Evolutionary conservation across 2,329 filamentous ascomycete species (phyloP).

Genomic region (Xylariaceae sp.): DNA sequence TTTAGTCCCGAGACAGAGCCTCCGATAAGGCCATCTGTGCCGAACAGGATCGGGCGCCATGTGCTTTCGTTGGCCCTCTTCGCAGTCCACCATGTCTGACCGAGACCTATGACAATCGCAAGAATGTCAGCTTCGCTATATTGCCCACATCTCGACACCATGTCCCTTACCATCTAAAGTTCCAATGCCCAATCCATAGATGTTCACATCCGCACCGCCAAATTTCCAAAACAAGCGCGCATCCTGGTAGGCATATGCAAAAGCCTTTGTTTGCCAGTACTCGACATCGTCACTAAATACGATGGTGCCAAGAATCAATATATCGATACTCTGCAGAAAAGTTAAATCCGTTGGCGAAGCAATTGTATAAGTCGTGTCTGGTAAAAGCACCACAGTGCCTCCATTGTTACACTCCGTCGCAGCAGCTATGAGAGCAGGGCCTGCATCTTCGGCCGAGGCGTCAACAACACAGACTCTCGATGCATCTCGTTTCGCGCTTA

Average conservation of each 20-base stretch:
- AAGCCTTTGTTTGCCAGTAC: conserved; percentile 64
- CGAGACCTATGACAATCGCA: conserved; percentile 44
- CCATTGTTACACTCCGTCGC: conserved; percentile 46
- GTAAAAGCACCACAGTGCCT: conserved; percentile 56
- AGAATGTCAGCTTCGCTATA: too few relatives aligned
- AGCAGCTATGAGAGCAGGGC: conserved; percentile 12
- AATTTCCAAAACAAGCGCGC: conserved; percentile 65
- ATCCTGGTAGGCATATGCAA: conserved; percentile 63
- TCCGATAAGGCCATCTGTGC: conserved; percentile 55
- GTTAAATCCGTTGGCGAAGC: conserved; percentile 62
- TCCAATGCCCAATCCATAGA: conserved; percentile 48
- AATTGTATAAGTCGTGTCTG: conserved; percentile 55
- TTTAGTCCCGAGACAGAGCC: conserved; percentile 57
- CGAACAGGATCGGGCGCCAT: conserved; percentile 59
- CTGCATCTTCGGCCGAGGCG: conserved; percentile 6
- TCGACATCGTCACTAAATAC: conserved; percentile 61
- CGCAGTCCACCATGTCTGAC: conserved; percentile 63
- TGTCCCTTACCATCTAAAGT: conserved; percentile 31
- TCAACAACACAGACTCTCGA: conserved; percentile 15
- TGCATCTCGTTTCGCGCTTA: conserved; percentile 7
- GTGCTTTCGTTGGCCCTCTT: conserved; percentile 57
- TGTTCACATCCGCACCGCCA: conserved; percentile 63
- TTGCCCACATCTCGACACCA: neutral
- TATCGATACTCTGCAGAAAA: conserved; percentile 58
- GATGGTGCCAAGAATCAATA: conserved; percentile 42